phyloP scores from a whole-genome alignment of 2,329 filamentous ascomycete species.

The Ophiostoma triangulosporum region DNA sequence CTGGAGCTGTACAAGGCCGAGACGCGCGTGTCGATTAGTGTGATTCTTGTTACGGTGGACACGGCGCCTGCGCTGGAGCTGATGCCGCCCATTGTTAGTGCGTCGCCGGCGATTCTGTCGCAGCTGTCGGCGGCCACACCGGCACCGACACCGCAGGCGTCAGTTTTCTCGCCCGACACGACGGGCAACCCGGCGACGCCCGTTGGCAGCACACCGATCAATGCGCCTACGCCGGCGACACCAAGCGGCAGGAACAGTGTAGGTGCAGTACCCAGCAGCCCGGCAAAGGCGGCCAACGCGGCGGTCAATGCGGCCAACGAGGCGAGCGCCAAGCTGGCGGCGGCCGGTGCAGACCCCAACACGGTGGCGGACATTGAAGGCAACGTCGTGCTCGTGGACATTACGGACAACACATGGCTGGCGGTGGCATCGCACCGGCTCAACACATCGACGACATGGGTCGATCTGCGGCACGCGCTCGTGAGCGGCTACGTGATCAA shows the following conservation, averaged over 20 bases:
- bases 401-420: conserved; percentile 64
- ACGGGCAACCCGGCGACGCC: conserved; percentile 37
- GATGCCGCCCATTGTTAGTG: conserved; percentile 38
- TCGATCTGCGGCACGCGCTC: conserved; percentile 43
- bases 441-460: conserved; percentile 42
- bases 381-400: conserved; percentile 58
- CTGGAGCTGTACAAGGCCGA: conserved; percentile 38
- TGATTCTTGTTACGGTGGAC: conserved; percentile 52
- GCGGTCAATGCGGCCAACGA: background rate
- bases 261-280: conserved; percentile 5
- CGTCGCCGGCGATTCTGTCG: conserved; percentile 30
- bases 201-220: conserved; percentile 21
- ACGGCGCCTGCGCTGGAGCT: conserved; percentile 51
- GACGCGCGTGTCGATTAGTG: conserved; percentile 34
- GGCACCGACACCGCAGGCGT: conserved; percentile 51
- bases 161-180: conserved; percentile 48
- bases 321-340: conserved; percentile 17
- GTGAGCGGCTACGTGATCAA: conserved; percentile 55
- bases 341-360: conserved; percentile 22
- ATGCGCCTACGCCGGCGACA: conserved; percentile 12
- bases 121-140: conserved; percentile 42
- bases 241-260: conserved; percentile 11
- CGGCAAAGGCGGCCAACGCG: background rate
- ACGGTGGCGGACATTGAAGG: conserved; percentile 27
- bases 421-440: conserved; percentile 54